Percentiles rank a stretch among this genome's conserved stretches.
Conservation (phyloP, 2,329 filamentous ascomycete genomes). For the Diplodia mutila region DNA sequence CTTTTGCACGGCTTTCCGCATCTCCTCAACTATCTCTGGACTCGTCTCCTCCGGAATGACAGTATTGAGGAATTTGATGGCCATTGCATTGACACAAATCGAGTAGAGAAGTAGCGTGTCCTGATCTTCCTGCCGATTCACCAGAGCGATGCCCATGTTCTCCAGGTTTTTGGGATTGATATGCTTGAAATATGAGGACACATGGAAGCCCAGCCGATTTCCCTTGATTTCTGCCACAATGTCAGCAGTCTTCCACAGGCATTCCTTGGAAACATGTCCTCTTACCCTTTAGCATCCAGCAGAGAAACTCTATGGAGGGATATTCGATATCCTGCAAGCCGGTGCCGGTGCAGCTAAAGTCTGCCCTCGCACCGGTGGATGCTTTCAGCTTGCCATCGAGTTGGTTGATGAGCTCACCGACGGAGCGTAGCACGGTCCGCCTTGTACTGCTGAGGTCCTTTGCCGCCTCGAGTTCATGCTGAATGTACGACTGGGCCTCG, state of each 20-base stretch:
- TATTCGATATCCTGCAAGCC: not conserved
- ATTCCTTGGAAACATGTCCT: too few relatives aligned
- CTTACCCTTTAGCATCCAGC: constrained; percentile 14
- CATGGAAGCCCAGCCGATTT: constrained; percentile 6
- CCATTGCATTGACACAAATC: constrained; percentile 40
- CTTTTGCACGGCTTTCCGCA: constrained; percentile 34
- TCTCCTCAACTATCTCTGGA: constrained; percentile 32
- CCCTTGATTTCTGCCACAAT: not conserved
- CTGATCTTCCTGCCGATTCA: constrained; percentile 37
- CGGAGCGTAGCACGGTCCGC: constrained; percentile 1
- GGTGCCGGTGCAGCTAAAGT: not conserved
- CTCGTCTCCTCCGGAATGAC: constrained; percentile 34
- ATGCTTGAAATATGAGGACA: constrained; percentile 5
- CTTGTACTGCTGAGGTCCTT: constrained; percentile 10
- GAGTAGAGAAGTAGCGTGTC: constrained; percentile 38
- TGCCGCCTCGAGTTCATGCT: not conserved
- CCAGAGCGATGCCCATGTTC: constrained; percentile 36
- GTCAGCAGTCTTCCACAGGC: not conserved
- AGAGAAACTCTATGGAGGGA: constrained; percentile 1
- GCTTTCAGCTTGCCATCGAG: not conserved
- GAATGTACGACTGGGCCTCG: not conserved
- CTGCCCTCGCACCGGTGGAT: not conserved
- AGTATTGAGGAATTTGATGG: constrained; percentile 29
- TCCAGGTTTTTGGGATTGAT: constrained; percentile 31
- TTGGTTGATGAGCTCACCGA: constrained; percentile 1